Conservation (phyloP, 1,284 basidiomycete species). For the Sporisorium iseilematis-ciliati region DNA sequence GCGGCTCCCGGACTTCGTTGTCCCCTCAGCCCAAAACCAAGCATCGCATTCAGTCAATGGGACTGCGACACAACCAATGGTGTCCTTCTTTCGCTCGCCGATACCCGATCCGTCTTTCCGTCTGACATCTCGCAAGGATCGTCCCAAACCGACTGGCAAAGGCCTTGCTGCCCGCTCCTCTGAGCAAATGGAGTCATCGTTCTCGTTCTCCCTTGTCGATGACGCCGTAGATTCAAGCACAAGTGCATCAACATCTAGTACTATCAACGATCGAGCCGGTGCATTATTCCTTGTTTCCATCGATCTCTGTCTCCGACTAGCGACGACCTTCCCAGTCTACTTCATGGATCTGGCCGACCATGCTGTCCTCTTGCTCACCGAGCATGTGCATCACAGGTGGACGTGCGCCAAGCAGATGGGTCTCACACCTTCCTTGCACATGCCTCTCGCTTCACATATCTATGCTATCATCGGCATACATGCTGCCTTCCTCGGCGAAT, state of each 20-base stretch:
- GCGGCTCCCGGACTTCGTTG: slow-evolving; percentile 37
- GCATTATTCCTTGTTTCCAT: slow-evolving; percentile 30
- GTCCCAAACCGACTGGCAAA: slow-evolving; percentile 35
- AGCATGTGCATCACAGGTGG: slow-evolving; percentile 40
- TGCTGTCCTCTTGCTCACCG: slow-evolving; percentile 25
- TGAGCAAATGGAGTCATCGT: slow-evolving; percentile 14
- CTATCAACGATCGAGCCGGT: slow-evolving; percentile 16
- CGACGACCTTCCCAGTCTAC: slow-evolving; percentile 19
- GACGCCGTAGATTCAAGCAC: neutral
- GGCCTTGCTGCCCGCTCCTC: slow-evolving; percentile 25
- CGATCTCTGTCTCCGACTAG: slow-evolving; percentile 33
- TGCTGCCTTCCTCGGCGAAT: slow-evolving; percentile 20
- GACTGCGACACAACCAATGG: neutral
- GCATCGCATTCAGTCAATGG: neutral
- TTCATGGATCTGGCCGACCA: slow-evolving; percentile 36
- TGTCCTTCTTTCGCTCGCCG: slow-evolving; percentile 23
- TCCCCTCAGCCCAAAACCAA: slow-evolving; percentile 11
- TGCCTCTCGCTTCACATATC: slow-evolving; percentile 17
- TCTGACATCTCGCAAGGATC: slow-evolving; percentile 35
- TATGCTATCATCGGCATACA: slow-evolving; percentile 19
- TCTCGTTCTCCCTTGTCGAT: slow-evolving; percentile 14
- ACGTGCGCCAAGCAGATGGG: slow-evolving; percentile 33
- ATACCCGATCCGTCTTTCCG: slow-evolving; percentile 24
- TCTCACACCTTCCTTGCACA: slow-evolving; percentile 9
- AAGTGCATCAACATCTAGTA: neutral